These are phyloP conservation scores for Phoma herbarum DNA, from an alignment of 2,329 filamentous ascomycete species.

Conservation along the genomic window DNA sequence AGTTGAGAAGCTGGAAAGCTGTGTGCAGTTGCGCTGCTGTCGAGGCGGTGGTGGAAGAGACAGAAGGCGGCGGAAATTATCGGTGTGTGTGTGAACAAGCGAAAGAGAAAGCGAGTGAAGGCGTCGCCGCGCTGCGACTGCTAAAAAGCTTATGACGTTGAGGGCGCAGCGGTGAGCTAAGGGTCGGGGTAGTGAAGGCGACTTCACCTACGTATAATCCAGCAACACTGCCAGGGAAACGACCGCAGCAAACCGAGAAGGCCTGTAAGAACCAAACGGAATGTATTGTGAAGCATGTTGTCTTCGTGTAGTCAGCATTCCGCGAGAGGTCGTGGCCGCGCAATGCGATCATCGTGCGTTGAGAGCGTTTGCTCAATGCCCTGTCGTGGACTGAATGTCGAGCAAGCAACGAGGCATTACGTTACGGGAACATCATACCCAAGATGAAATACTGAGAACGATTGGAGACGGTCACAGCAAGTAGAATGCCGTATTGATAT, in stretches of 20 bases:
- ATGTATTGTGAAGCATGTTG: not conserved
- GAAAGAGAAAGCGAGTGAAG: not conserved
- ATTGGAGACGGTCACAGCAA: not conserved
- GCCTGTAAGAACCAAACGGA: not conserved
- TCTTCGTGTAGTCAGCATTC: not conserved
- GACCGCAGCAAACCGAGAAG: not conserved
- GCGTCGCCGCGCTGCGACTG: not conserved
- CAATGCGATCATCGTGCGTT: not conserved
- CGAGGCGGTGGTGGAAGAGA: not conserved
- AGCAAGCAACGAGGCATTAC: not conserved
- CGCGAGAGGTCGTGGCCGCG: not conserved
- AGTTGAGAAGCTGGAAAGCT: not conserved
- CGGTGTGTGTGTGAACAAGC: not conserved
- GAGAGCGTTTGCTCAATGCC: not conserved
- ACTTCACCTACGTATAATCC: not conserved
- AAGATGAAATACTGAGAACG: not conserved
- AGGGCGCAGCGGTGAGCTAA: not conserved
- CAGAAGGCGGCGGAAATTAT: too few species aligned
- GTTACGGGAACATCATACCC: not conserved
- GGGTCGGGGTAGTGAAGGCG: constrained; percentile 1
- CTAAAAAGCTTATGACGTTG: not conserved
- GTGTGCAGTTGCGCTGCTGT: not conserved
- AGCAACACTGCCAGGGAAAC: not conserved
- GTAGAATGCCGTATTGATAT: not conserved
- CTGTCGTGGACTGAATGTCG: not conserved